Evolutionary conservation across 352 stramenopile species (phyloP), one percentile per base, ranked within the genome.

Genomic region (Phytophthora capsici): DNA sequence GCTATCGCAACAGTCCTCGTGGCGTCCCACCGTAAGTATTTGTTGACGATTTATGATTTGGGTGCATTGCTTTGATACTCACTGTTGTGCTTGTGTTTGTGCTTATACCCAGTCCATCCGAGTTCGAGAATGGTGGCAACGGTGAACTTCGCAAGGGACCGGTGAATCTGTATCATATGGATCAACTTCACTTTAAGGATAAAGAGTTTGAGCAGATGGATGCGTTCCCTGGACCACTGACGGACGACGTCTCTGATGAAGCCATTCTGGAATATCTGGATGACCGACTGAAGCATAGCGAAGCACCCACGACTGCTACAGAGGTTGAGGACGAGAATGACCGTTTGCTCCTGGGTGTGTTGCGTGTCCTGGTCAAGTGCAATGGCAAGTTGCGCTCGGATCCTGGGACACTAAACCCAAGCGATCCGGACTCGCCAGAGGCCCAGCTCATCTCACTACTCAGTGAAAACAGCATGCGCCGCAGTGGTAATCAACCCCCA

Each of bases 111-210:
- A 91, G 82, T 7, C 66, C 75, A 46, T 82, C 76, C 41, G 74
- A 88, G 32, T 79, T 79, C 32, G 79, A 92, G 19, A 82, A 75
- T 43, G 65, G 50, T 26, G 70, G 71, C 13, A 78, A 89, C 20
- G 78, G 76, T 16, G 84, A 95, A 43, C 63, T 93, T 25, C 80
- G 88, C 17, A 96, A 95, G 57, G 88, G 88, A 34, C 88, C 88
- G 6, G 75, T 96, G 6, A 71, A 72, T n/a, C 57, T 96, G 12
- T 95, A 93, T 62, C 73, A 73, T 26, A 93, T 96, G 85, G 74
- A 90, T 9, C 82, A 94, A 43, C 58, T 96, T 16, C 82, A 96
- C 38, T 80, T 78, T n/a, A 80, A 78, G 16, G 77, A 93, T 49
- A 68, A 65, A n/a, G 77, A 86, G 12, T 85, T 90, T 37, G 73